Evolutionary conservation across 495 filamentous ascomycete genomes (phyloP), one percentile per base, ranked within the genome.

Genomic region (Lichenothelia convexa): DNA sequence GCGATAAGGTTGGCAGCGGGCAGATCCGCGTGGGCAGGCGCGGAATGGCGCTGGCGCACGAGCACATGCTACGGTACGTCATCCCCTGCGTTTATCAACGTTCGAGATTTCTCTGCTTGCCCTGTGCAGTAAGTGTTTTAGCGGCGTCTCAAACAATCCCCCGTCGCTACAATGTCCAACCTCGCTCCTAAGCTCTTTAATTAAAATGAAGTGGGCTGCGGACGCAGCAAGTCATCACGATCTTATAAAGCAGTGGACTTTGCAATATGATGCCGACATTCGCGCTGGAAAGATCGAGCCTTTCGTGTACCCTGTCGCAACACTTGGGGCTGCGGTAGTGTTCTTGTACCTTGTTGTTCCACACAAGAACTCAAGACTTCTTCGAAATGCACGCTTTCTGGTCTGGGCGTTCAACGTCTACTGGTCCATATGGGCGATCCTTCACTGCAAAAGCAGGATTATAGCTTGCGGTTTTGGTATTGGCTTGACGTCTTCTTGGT

Each of bases 401-500:
- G 57, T 79, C 0, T 68, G 72, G 18, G 60, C 61, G 1, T 50
- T 60, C 18, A 62, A 61, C 23, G 18, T 74, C 18, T 54, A 50
- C 18, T 47, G 69, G 32, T 61, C 66, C 11, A 62, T 59, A 3
- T 55, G 63, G 26, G 36, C 52, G 5, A 50, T 70, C 18, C 42
- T 39, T 29, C 49, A 57, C 17, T 59, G 59, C n/a, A 56, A 66
- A 23, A 69, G 70, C 33, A 40, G 65, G 1, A 63, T 68, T 32
- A 68, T 73, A 32, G 77, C 64, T 2, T 54, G 67, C 30, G 70
- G 71, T 0, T 85, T 82, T 45, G 70, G 67, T n/a, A 57, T 70
- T 15, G 84, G 84, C 0, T 41, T 87, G 34, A 48, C 78, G 17
- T 60, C 61, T 0, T 61, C 63, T 9, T 91, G 78, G 76, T 63